Evolutionary conservation across 2,329 filamentous ascomycete species (phyloP).

Genomic region (Cryphonectria nitschkei): DNA sequence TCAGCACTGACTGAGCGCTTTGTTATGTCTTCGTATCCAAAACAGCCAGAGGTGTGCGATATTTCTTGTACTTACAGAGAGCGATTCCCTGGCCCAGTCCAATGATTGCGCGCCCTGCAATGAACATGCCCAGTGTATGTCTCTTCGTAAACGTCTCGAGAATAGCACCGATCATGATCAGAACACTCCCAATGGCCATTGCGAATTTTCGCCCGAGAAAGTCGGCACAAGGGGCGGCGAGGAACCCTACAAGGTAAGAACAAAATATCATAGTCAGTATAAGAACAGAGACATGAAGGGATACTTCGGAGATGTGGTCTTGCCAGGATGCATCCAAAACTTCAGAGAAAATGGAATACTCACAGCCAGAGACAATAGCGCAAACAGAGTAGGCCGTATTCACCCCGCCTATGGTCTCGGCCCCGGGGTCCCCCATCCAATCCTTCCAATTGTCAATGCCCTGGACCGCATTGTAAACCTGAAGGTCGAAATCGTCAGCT

Average conservation of each 20-base stretch:
- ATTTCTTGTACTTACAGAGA: conserved; percentile 39
- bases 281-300: too few species aligned
- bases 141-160: conserved; percentile 68
- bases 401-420: conserved; percentile 53
- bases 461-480: conserved; percentile 72
- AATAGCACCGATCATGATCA: conserved; percentile 70
- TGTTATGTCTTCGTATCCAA: background rate
- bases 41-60: background rate
- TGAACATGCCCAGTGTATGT: conserved; percentile 66
- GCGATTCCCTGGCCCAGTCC: conserved; percentile 73
- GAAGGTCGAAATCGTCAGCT: background rate
- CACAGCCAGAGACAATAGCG: conserved; percentile 68
- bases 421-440: conserved; percentile 56
- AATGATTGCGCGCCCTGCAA: conserved; percentile 69
- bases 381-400: conserved; percentile 74
- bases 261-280: background rate
- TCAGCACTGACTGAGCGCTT: conserved; percentile 38
- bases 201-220: conserved; percentile 64
- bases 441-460: conserved; percentile 68
- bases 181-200: conserved; percentile 65
- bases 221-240: conserved; percentile 68
- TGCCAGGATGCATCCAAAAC: background rate
- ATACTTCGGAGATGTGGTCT: background rate
- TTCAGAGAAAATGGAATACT: background rate
- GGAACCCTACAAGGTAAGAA: conserved; percentile 47